phyloP scores from a whole-genome alignment of 495 filamentous ascomycete genomes.

The Hypoxylon perforatum region DNA sequence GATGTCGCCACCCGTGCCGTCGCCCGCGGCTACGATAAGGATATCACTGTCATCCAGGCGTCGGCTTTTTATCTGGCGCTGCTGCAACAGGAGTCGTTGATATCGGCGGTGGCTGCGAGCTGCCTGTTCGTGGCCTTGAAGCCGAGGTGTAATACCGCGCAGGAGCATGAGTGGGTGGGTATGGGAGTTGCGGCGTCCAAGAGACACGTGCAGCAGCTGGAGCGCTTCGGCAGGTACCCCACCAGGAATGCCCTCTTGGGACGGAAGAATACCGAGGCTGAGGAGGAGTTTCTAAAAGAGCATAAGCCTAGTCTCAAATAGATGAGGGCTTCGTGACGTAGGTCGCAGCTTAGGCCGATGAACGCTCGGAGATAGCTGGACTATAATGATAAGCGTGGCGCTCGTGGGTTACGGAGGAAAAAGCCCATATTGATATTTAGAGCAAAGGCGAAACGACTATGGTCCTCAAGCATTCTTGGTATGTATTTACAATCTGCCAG shows the following conservation, averaged over 20 bases:
- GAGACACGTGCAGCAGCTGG: constrained; percentile 28
- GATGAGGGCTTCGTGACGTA: no score
- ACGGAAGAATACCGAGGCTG: constrained; percentile 42
- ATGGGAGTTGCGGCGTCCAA: no score
- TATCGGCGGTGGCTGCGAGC: not conserved
- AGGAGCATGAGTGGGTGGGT: not conserved
- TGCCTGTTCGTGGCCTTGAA: no score
- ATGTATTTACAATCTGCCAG: no score
- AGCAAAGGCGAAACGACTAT: no score
- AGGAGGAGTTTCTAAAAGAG: constrained; percentile 33
- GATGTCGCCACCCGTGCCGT: not conserved
- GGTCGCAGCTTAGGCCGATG: no score
- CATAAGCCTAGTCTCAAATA: no score
- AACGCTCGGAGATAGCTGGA: no score
- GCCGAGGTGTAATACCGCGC: not conserved
- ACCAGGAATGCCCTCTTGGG: constrained; percentile 44
- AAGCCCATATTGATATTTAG: no score
- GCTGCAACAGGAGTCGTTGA: not conserved
- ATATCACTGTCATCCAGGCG: not conserved
- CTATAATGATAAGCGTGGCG: no score
- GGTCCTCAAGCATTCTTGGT: no score
- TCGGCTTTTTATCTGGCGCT: not conserved
- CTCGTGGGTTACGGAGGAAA: no score
- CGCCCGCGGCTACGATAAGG: not conserved
- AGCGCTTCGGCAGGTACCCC: constrained; percentile 48